Base-by-base conservation (phyloP, 164 flowering plant species). In the Pachysandra terminalis region DNA sequence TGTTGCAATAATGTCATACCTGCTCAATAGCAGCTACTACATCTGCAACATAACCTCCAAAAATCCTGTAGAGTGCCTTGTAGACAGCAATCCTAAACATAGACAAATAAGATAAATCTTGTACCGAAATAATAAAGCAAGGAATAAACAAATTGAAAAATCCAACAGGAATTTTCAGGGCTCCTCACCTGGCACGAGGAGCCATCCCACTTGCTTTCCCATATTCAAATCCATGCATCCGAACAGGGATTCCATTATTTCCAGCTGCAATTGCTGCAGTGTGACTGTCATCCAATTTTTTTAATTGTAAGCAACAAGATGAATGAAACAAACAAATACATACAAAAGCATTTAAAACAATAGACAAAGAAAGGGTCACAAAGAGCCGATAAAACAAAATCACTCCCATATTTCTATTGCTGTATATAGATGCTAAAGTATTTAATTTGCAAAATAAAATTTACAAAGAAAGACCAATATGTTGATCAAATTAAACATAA, bases 181-280 rank as follows among this genome's bases (percentile, higher is more conserved):
- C 66, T 63, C 49, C 65, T 68, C 64, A 90, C 99, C 98, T 90
- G 64, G 99, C 97, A 74, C 99, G 97, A 8, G 99, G 99, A 79
- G 99, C 99, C 99, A 96, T 96, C 60, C 99, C 99, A 80, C 99
- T 96, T 77, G 99, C 99, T 81, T 78, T 83, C 27, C 99, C 99
- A 83, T 92, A 87, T 76, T 96, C 96, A 81, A 81, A 81, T 68
- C 96, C 94, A 85, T 86, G 89, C 86, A 92, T 77, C 67, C 89
- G 79, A 69, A 96, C 96, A 57, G 95, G 88, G 74, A 96, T 81
- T 68, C 99, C 99, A 82, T 96, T 90, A 78, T 92, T 92, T 67
- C 99, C 99, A 68, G 99, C 99, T 65, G 99, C 99, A 75, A 96
- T 92, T 64, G 98, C 86, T 67, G 99, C 98, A 40, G 98, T 96